phyloP scores from a whole-genome alignment of 1,284 basidiomycete species.

The Trichosporon faecale region DNA sequence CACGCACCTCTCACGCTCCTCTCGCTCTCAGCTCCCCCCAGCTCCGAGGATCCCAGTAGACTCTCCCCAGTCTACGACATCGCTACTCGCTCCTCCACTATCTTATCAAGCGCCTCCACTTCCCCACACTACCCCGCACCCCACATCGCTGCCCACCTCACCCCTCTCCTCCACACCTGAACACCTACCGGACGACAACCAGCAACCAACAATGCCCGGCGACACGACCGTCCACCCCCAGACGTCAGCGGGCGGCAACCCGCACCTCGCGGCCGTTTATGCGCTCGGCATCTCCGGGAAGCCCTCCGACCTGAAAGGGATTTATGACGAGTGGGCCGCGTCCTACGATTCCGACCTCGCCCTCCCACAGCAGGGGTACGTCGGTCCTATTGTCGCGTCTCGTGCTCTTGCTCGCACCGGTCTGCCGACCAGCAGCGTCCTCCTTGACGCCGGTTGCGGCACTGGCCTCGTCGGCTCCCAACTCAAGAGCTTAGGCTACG shows the following conservation, averaged over 20 bases:
- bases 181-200: not conserved
- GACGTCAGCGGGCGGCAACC: conserved; percentile 23
- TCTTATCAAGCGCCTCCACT: not conserved
- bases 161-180: not conserved
- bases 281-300: not conserved
- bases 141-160: not conserved
- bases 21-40: no score
- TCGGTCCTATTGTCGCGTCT: not conserved
- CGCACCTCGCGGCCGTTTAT: conserved; percentile 12
- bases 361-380: conserved; percentile 5
- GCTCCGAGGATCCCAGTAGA: no score
- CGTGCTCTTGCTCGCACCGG: not conserved
- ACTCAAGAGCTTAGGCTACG: not conserved
- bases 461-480: conserved; percentile 19
- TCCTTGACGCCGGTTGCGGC: conserved; percentile 22
- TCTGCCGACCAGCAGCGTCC: not conserved
- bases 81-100: not conserved
- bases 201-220: conserved; percentile 39
- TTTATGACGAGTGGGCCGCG: conserved; percentile 42
- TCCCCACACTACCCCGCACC: not conserved
- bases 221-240: conserved; percentile 31
- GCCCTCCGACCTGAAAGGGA: not conserved
- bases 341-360: conserved; percentile 24
- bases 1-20: no score
- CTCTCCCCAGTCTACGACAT: not conserved